Evolutionary conservation across 306 rosid species (phyloP).

Genomic region (Boehmeria nivea): DNA sequence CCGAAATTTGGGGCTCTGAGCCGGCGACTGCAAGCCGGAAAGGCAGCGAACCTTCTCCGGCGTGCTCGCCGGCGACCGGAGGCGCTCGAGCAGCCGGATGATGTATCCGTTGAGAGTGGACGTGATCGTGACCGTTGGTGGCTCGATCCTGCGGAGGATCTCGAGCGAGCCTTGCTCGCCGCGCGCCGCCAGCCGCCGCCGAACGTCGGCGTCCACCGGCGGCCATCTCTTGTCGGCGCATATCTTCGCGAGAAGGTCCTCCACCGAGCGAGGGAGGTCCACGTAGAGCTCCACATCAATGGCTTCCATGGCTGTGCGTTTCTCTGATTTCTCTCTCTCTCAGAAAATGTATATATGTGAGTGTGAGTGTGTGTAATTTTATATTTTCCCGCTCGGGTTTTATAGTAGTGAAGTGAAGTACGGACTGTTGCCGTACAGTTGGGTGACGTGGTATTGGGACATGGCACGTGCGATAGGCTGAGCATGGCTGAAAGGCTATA

Average conservation of each 20-base stretch:
- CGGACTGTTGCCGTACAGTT: no score
- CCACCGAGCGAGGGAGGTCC: constrained; percentile 24
- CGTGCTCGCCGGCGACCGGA: no score
- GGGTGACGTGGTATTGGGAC: no score
- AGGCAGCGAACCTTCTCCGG: no score
- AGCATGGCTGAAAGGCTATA: no score
- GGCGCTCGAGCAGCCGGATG: background rate
- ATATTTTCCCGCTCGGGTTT: background rate
- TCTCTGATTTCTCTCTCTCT: background rate
- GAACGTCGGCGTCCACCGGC: background rate
- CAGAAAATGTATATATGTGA: no score
- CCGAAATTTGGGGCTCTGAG: no score
- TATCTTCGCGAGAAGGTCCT: constrained; percentile 9
- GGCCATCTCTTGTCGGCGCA: constrained; percentile 15
- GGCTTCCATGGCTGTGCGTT: background rate
- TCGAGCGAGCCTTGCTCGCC: constrained; percentile 27
- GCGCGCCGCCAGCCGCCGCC: constrained; percentile 8
- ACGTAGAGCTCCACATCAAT: background rate
- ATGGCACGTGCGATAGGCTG: no score
- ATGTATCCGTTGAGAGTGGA: constrained; percentile 17
- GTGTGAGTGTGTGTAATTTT: no score
- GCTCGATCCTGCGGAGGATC: constrained; percentile 1
- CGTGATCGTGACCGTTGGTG: no score
- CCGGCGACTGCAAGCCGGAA: no score
- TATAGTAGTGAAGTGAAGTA: background rate